Percentiles rank a stretch among this genome's conserved stretches.
Evolutionary conservation across 192 early-diverging fungal genomes (phyloP).

Genomic region (Chytriomyces sp.): DNA sequence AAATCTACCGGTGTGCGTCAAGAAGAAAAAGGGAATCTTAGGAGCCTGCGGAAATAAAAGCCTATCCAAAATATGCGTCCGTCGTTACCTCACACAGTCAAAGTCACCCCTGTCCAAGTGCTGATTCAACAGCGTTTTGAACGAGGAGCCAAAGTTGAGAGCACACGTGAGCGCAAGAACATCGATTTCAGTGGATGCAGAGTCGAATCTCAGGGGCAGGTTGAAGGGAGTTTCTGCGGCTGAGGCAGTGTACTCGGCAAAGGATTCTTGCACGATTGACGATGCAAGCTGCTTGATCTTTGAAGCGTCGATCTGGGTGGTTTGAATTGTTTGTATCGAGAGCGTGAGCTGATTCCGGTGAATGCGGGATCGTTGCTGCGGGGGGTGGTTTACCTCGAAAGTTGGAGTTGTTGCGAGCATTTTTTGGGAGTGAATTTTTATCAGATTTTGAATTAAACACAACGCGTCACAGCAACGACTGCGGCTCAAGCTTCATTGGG

Average conservation of each 20-base stretch:
- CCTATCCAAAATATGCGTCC: background rate
- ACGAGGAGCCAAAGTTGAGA: slow-evolving; percentile 82
- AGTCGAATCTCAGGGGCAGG: slow-evolving; percentile 80
- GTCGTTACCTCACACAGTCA: slow-evolving; percentile 60
- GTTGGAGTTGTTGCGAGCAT: too few species aligned
- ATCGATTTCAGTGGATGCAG: slow-evolving; percentile 75
- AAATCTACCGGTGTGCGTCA: slow-evolving; percentile 48
- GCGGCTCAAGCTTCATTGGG: too few species aligned
- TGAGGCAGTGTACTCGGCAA: background rate
- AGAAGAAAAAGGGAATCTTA: background rate
- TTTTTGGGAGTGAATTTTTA: too few species aligned
- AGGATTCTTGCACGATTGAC: background rate
- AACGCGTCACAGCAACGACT: too few species aligned
- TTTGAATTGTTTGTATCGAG: too few species aligned
- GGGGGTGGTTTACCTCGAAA: too few species aligned
- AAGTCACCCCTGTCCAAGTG: slow-evolving; percentile 71
- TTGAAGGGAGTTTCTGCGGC: background rate
- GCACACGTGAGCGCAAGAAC: slow-evolving; percentile 75
- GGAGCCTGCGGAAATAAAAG: background rate
- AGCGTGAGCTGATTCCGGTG: too few species aligned
- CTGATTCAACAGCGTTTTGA: slow-evolving; percentile 64
- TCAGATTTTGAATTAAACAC: too few species aligned
- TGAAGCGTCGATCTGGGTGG: too few species aligned
- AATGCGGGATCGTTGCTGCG: too few species aligned
- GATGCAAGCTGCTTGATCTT: too few species aligned